These are phyloP conservation scores for Tetragonia tetragonoides DNA, from an alignment of 148 eudicot genomes.

Conservation along the genomic window DNA sequence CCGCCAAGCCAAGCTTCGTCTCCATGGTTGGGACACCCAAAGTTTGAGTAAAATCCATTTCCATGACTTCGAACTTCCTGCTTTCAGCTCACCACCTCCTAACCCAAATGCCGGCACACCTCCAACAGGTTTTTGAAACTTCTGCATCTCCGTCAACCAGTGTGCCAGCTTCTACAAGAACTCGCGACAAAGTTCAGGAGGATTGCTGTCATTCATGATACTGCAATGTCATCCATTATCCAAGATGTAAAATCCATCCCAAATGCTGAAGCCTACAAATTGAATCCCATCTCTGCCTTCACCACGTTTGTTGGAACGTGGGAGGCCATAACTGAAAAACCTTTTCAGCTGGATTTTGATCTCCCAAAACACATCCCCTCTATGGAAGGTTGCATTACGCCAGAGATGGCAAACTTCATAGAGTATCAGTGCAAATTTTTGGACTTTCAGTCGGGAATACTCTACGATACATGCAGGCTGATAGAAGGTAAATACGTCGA, in stretches of 20 bases:
- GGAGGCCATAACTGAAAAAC: slow-evolving; percentile 19
- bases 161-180: slow-evolving; percentile 21
- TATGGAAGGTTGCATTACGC: slow-evolving; percentile 23
- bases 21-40: slow-evolving; percentile 16
- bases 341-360: slow-evolving; percentile 24
- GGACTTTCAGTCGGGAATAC: slow-evolving; percentile 27
- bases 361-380: slow-evolving; percentile 23
- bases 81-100: slow-evolving; percentile 18
- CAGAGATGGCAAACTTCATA: slow-evolving; percentile 17
- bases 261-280: slow-evolving; percentile 23
- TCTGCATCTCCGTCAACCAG: slow-evolving; percentile 24
- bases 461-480: slow-evolving; percentile 30
- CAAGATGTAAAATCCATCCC: slow-evolving; percentile 30
- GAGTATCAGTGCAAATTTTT: neutral
- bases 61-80: slow-evolving; percentile 31
- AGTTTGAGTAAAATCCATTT: slow-evolving; percentile 12
- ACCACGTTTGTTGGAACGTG: slow-evolving; percentile 15
- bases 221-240: slow-evolving; percentile 11
- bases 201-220: slow-evolving; percentile 24
- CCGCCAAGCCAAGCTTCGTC: slow-evolving; percentile 28
- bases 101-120: slow-evolving; percentile 15
- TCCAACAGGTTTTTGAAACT: slow-evolving; percentile 20
- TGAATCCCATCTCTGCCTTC: slow-evolving; percentile 19
- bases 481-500: slow-evolving; percentile 38
- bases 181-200: slow-evolving; percentile 17